Base-by-base conservation (phyloP, 2,329 filamentous ascomycete genomes). In the Pyrenophora tritici-repentis region DNA sequence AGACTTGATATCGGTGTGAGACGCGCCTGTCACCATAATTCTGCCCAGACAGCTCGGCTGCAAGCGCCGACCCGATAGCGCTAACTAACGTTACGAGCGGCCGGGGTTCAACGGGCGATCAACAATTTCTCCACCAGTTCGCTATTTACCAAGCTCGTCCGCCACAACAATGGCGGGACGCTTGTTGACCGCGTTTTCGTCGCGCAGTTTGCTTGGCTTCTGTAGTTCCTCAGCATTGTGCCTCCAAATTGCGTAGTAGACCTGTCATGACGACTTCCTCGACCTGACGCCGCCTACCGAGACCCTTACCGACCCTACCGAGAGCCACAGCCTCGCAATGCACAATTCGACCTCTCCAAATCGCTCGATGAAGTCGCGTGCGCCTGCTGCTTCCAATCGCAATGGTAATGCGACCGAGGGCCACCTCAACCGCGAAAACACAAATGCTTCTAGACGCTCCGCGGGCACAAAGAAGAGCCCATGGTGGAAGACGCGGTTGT, bases 401-500 rank as follows among this genome's bases (percentile, higher is more conserved):
- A 46, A 45, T 37, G 31, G 48, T 8, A 38, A 32, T 6, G 5
- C 42, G 1, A 45, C 42, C 17, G 7, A 55, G n/a, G 42, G 37
- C 4, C 29, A 42, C 18, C 42, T 68, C 1, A 46, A 42, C 42
- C 63, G 59, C 40, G 46, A 63, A 26, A 37, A 55, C 9, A 65
- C 62, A 3, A 58, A 56, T 6, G 43, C 47, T 6, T 59, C 64
- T 16, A 49, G 38, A 31, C 54, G 49, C 24, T 63, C 58, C 3
- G 35, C 44, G 16, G 32, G 34, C 6, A 50, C 62, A 24, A 63
- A 56, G 49, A 65, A 63, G 32, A 52, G 51, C 37, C 53, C 56
- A 6, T 93, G 90, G 90, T 94, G 88, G 87, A 87, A 83, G 67
- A 83, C 92, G 18, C 81, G 81, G 42, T 78, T 88, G 42, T 93